Percentiles rank a stretch among this genome's conserved stretches.
Conservation (phyloP, 1,139 yeast genomes). For the Geotrichum bryndzae region DNA sequence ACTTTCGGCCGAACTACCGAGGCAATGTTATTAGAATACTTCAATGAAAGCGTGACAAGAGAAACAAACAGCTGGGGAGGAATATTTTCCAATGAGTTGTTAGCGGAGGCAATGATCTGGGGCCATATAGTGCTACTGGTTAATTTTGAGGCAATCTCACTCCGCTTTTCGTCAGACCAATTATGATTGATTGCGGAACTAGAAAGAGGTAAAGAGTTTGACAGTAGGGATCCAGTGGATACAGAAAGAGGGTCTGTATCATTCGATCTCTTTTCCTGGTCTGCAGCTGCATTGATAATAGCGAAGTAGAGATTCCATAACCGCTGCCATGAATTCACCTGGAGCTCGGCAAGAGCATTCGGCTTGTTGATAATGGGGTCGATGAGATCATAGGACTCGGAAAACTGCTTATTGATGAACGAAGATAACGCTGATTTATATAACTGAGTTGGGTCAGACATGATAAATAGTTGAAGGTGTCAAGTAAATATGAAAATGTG, state of each 20-base stretch:
- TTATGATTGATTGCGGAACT: constrained; percentile 4
- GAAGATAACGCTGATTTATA: constrained; percentile 14
- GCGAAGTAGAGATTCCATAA: constrained; percentile 18
- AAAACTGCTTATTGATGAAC: constrained; percentile 16
- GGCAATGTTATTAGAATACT: constrained; percentile 7
- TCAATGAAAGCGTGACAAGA: constrained; percentile 1
- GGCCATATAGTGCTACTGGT: constrained; percentile 5
- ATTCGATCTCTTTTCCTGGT: neutral
- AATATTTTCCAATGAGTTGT: neutral
- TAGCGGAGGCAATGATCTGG: constrained; percentile 4
- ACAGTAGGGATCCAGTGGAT: neutral
- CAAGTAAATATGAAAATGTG: too few species aligned
- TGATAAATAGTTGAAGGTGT: neutral
- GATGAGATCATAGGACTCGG: constrained; percentile 11
- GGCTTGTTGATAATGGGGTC: constrained; percentile 11
- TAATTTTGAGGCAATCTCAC: constrained; percentile 6
- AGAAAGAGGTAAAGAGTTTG: neutral
- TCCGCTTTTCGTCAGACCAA: constrained; percentile 8
- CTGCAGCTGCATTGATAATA: constrained; percentile 13
- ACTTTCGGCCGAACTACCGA: constrained; percentile 2
- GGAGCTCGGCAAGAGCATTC: neutral
- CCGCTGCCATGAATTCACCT: constrained; percentile 2
- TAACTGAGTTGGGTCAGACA: neutral
- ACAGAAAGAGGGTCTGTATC: neutral
- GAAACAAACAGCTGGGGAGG: constrained; percentile 11